Evolutionary conservation across 305 asterid genomes (phyloP).

Genomic region (Fraxinus platypoda): DNA sequence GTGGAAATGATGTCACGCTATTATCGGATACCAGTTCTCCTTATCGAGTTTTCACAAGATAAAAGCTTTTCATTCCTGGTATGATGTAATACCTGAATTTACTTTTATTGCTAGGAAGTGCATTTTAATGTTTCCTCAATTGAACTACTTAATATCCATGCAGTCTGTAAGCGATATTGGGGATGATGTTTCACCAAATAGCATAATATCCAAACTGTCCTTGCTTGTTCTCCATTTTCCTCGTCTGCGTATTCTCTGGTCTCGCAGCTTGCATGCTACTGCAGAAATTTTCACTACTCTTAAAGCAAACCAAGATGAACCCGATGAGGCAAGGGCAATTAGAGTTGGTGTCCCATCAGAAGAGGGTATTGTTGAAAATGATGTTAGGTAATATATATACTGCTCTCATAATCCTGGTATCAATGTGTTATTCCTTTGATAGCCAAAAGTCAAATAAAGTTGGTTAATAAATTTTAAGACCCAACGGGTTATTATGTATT

Average conservation of each 20-base stretch:
- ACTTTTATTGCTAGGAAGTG: constrained; percentile 13
- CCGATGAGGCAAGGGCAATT: constrained; percentile 86
- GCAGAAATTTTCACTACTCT: constrained; percentile 80
- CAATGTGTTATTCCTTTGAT: background rate
- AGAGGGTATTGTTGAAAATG: constrained; percentile 83
- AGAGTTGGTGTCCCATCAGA: constrained; percentile 98
- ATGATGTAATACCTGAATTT: background rate
- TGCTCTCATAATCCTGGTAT: constrained; percentile 7
- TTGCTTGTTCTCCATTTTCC: constrained; percentile 95
- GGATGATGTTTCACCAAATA: constrained; percentile 85
- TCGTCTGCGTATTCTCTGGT: constrained; percentile 94
- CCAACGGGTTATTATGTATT: background rate
- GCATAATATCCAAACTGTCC: constrained; percentile 91
- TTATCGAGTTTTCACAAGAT: constrained; percentile 95
- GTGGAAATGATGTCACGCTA: constrained; percentile 99
- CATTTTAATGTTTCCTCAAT: constrained; percentile 18
- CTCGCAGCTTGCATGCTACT: constrained; percentile 91
- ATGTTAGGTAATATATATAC: constrained; percentile 56
- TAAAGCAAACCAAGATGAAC: constrained; percentile 99
- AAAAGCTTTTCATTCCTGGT: constrained; percentile 99
- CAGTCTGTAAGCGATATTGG: constrained; percentile 90
- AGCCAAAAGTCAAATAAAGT: background rate
- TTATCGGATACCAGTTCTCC: constrained; percentile 89
- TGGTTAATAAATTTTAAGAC: constrained; percentile 8
- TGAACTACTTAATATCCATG: constrained; percentile 24